Percentiles rank a stretch among this genome's conserved stretches.
Conservation (phyloP, 2,329 filamentous ascomycete genomes). For the Colletotrichum agaves region DNA sequence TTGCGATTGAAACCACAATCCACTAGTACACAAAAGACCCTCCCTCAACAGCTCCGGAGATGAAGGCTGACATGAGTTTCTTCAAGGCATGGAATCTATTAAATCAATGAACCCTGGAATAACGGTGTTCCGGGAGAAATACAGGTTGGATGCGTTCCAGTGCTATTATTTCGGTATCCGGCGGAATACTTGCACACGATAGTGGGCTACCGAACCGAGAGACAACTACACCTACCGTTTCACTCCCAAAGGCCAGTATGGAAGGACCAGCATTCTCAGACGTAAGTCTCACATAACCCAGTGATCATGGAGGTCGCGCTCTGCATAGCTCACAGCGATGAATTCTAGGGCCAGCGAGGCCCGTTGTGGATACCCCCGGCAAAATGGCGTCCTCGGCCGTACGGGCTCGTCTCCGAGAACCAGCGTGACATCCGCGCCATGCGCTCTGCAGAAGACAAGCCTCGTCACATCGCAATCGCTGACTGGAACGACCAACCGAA, state of each 20-base stretch:
- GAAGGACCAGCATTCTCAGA: constrained; percentile 26
- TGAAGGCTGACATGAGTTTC: not conserved
- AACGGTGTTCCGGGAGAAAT: constrained; percentile 26
- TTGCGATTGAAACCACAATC: constrained; percentile 20
- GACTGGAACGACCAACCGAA: constrained; percentile 28
- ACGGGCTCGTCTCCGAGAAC: constrained; percentile 3
- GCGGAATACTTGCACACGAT: not conserved
- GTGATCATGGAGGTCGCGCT: too few species aligned
- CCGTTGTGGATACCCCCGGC: constrained; percentile 22
- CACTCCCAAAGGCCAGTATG: constrained; percentile 25
- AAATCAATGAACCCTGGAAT: constrained; percentile 28
- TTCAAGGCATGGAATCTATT: constrained; percentile 25
- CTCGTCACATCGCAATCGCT: constrained; percentile 14
- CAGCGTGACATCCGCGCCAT: constrained; percentile 16
- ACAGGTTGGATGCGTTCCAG: not conserved
- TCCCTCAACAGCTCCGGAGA: not conserved
- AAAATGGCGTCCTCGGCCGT: constrained; percentile 17
- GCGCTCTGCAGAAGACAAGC: not conserved
- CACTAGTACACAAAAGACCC: constrained; percentile 5
- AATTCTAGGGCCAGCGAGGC: constrained; percentile 12
- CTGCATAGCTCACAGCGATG: too few species aligned
- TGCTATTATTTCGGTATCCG: too few species aligned
- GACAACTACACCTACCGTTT: constrained; percentile 30
- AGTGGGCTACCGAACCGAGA: constrained; percentile 28
- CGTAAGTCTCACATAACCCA: not conserved